Base-by-base conservation (phyloP, 2,329 filamentous ascomycete species). In the Pseudopyrenochaeta lycopersici region DNA sequence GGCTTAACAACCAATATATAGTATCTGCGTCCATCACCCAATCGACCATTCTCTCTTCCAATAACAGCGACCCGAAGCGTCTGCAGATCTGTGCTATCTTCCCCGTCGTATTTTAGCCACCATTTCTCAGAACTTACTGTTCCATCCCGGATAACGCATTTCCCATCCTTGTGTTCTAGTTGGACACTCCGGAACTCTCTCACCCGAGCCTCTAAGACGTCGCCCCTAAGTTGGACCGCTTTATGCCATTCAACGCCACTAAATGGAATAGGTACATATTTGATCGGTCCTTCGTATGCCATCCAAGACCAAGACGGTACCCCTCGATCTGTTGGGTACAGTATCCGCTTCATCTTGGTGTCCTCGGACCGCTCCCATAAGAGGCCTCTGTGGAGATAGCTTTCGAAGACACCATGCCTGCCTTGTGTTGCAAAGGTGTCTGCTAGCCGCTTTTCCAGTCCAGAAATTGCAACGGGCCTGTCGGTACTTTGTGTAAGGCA, bases 391-490 rank as follows among this genome's bases (percentile, higher is more conserved):
- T 44, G 39, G 18, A 50, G n/a, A 23, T 45, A 50, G 14, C 11
- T 6, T 15, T 50, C 12, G 35, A 50, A 50, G 39, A 50, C 33
- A 6, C 48, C 48, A 20, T 36, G 36, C 17, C 29, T 45, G 40
- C n/a, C 23, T 31, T 35, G 20, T 10, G 23, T 35, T 5, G 15
- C 15, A n/a, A 44, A 17, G 20, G 32, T 15, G 4, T 17, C 6
- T 36, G 39, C 41, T 36, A 45, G 31, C 18, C 48, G 48, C n/a
- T 17, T 20, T 18, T 44, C 39, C 42, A 50, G 31, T 11, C 48
- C 48, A 17, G 39, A 35, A 21, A 50, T 45, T 50, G 48, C 48
- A 38, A 45, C 40, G 36, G 10, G 38, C 29, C 48, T 36, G 23
- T 50, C 48, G 12, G 40, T 38, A 9, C 12, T 10, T 5, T 36